Conservation (phyloP, 23 red algal genomes). For the Cyanidium caldarium region DNA sequence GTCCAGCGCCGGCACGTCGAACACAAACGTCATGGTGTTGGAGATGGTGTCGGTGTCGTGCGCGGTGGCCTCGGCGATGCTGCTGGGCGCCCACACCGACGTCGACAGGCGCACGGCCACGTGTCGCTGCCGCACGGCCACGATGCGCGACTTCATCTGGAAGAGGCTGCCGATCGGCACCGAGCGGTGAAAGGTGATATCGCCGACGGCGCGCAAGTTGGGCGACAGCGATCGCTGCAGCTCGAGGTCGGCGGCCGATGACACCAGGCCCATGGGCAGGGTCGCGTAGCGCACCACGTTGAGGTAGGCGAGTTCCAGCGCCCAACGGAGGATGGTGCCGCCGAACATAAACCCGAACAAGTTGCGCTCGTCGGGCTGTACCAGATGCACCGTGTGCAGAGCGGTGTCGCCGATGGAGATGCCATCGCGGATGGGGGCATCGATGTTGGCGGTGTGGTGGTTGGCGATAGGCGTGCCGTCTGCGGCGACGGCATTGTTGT, state of each 20-base stretch:
- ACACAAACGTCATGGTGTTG: constrained; percentile 3
- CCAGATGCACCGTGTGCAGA: constrained; percentile 8
- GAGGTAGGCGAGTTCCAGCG: constrained; percentile 11
- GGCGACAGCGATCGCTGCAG: neutral
- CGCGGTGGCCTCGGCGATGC: neutral
- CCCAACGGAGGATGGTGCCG: constrained; percentile 3
- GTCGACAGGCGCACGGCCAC: neutral
- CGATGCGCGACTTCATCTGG: neutral
- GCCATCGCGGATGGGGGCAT: too few species aligned
- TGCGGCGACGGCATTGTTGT: neutral
- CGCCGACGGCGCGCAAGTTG: neutral
- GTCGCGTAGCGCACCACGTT: neutral
- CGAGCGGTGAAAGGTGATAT: neutral
- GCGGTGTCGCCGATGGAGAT: neutral
- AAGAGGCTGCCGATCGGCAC: neutral
- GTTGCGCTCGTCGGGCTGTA: constrained; percentile 19
- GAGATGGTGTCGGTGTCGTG: neutral
- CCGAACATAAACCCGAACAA: constrained; percentile 23
- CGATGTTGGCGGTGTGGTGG: neutral
- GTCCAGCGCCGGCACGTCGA: neutral
- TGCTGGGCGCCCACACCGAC: neutral
- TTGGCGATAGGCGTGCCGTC: neutral
- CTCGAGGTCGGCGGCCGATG: neutral
- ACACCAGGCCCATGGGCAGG: neutral
- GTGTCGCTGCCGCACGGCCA: neutral